A percentile compares a stretch with the other conserved stretches of the same genome.
Conservation (phyloP, 2,329 filamentous ascomycete species). For the Gaeumannomyces tritici region DNA sequence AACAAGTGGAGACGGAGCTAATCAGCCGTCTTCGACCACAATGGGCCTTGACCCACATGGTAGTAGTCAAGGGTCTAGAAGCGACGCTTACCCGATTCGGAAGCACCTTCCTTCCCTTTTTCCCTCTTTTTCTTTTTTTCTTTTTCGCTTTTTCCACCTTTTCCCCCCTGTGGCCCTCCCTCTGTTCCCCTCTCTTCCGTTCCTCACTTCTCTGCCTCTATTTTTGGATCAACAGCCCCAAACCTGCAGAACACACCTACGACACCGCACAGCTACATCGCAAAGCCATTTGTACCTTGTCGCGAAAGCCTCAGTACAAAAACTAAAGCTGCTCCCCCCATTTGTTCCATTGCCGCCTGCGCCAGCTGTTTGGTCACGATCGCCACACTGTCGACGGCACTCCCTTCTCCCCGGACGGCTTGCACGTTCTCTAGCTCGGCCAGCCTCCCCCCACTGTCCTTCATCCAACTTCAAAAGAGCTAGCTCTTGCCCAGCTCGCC, state of each 20-base stretch:
- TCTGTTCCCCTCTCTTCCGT: conserved; percentile 14
- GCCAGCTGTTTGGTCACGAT: not conserved
- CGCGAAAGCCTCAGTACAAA: not conserved
- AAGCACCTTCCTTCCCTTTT: no score
- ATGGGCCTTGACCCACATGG: no score
- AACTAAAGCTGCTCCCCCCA: not conserved
- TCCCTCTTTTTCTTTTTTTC: not conserved
- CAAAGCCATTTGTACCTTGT: no score
- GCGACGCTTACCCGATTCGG: no score
- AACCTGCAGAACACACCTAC: no score
- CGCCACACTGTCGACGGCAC: not conserved
- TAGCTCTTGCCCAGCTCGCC: not conserved
- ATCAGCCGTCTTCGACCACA: no score
- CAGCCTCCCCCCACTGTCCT: not conserved
- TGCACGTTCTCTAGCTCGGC: not conserved
- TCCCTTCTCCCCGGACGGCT: not conserved
- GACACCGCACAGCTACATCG: no score
- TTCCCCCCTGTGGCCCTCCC: not conserved
- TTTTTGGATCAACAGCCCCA: conserved; percentile 31
- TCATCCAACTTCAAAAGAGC: not conserved
- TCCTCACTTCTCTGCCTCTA: conserved; percentile 38
- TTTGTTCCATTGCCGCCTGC: not conserved
- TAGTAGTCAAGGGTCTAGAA: no score
- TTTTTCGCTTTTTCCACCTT: no score
- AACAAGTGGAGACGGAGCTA: no score